Conservation (phyloP, 371 early-diverging fungal species). For the Mortierella sp. region DNA sequence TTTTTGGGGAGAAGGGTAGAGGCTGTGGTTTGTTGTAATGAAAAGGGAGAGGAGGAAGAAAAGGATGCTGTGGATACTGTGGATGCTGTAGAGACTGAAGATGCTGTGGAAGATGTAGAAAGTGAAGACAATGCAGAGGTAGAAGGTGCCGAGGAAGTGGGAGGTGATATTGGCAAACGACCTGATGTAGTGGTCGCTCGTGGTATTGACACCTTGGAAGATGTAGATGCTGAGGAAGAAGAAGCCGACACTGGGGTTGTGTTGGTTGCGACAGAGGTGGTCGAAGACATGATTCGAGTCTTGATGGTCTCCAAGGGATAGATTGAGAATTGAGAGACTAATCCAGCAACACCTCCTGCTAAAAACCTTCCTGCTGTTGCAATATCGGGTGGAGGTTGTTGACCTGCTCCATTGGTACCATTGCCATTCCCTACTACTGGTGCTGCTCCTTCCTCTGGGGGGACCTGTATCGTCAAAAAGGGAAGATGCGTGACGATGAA, state of each 20-base stretch:
- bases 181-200: conserved; percentile 1
- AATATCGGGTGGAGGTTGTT: conserved; percentile 52
- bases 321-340: conserved; percentile 79
- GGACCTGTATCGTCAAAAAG: conserved; percentile 25
- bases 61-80: conserved; percentile 14
- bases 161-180: not conserved
- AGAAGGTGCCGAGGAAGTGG: conserved; percentile 5
- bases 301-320: conserved; percentile 87
- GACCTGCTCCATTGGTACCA: conserved; percentile 15
- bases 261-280: conserved; percentile 26
- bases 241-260: conserved; percentile 9
- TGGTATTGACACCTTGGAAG: not conserved
- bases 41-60: not conserved
- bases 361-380: conserved; percentile 74
- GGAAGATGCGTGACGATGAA: conserved; percentile 57
- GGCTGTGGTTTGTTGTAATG: conserved; percentile 21
- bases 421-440: conserved; percentile 14
- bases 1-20: conserved; percentile 13
- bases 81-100: conserved; percentile 4
- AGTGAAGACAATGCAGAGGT: conserved; percentile 4
- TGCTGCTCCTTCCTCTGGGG: not conserved
- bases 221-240: not conserved
- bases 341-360: conserved; percentile 85
- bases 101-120: conserved; percentile 15
- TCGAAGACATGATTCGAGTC: conserved; percentile 79